These are phyloP conservation scores for Calonectria multiphialidica DNA, from an alignment of 2,329 filamentous ascomycete species.

Conservation along the genomic window DNA sequence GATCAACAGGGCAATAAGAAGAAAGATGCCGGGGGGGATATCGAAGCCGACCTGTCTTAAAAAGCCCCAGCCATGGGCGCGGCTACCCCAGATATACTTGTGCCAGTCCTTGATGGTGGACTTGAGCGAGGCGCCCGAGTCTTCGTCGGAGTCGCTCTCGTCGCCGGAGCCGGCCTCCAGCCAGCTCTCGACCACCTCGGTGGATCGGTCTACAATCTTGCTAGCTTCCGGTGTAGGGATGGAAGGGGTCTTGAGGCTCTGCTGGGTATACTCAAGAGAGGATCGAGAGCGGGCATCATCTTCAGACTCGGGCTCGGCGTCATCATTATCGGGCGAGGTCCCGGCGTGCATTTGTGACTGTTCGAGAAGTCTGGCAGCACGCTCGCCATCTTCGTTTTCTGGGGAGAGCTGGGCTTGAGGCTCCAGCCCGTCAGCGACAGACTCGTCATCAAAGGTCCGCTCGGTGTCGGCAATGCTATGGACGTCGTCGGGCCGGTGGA, in stretches of 20 bases:
- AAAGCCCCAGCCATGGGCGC: slow-evolving; percentile 26
- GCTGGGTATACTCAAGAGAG: slow-evolving; percentile 63
- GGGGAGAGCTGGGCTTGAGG: slow-evolving; percentile 22
- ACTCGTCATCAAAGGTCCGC: slow-evolving; percentile 59
- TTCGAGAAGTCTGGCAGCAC: slow-evolving; percentile 15
- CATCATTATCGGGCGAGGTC: slow-evolving; percentile 34
- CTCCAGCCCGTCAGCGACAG: slow-evolving; percentile 49
- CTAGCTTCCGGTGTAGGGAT: slow-evolving; percentile 52
- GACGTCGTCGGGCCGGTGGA: slow-evolving; percentile 62
- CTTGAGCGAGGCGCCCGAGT: slow-evolving; percentile 19
- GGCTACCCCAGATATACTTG: slow-evolving; percentile 28
- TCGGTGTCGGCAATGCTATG: slow-evolving; percentile 65
- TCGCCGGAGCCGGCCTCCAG: slow-evolving; percentile 17
- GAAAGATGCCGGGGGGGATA: slow-evolving; percentile 41
- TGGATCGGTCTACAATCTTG: slow-evolving; percentile 39
- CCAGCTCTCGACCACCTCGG: slow-evolving; percentile 10
- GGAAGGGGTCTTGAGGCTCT: slow-evolving; percentile 60
- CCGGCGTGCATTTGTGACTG: slow-evolving; percentile 9
- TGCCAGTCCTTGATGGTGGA: slow-evolving; percentile 30
- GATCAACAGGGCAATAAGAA: slow-evolving; percentile 40
- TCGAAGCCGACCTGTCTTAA: slow-evolving; percentile 31
- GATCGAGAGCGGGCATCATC: slow-evolving; percentile 53
- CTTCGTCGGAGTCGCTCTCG: slow-evolving; percentile 22
- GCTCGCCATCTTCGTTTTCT: slow-evolving; percentile 26
- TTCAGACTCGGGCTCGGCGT: slow-evolving; percentile 54